Evolutionary conservation across 345 rosid species (phyloP).

Genomic region (Eucalyptus cloeziana): DNA sequence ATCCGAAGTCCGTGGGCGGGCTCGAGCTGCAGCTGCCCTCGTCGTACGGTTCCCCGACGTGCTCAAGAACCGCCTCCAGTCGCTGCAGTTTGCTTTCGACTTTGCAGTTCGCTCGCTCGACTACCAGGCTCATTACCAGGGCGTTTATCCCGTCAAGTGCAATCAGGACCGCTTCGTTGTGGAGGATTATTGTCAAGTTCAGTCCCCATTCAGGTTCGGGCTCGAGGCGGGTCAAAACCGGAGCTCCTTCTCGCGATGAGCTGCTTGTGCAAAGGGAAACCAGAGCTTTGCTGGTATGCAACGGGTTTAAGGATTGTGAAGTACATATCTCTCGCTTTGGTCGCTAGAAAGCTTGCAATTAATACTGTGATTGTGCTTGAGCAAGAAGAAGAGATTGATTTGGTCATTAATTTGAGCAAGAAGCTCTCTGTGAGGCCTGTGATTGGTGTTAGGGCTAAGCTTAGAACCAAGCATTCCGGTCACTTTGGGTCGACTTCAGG

Average conservation of each 20-base stretch:
- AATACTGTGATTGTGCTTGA: slow-evolving; percentile 86
- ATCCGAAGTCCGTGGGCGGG: slow-evolving; percentile 65
- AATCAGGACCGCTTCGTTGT: slow-evolving; percentile 87
- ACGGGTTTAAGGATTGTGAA: slow-evolving; percentile 87
- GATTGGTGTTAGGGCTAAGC: slow-evolving; percentile 73
- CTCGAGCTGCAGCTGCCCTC: slow-evolving; percentile 83
- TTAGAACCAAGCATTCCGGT: slow-evolving; percentile 83
- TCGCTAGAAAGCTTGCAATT: slow-evolving; percentile 58
- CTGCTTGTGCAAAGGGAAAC: slow-evolving; percentile 67
- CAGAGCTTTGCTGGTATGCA: slow-evolving; percentile 66
- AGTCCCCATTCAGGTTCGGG: slow-evolving; percentile 68
- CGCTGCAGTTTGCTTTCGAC: slow-evolving; percentile 66
- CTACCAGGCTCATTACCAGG: slow-evolving; percentile 74
- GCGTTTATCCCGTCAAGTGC: slow-evolving; percentile 92
- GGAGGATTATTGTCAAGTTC: slow-evolving; percentile 72
- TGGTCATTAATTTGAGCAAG: slow-evolving; percentile 53
- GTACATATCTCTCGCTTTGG: slow-evolving; percentile 62
- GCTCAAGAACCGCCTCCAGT: slow-evolving; percentile 72
- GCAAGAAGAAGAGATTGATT: slow-evolving; percentile 82
- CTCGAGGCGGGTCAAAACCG: slow-evolving; percentile 92
- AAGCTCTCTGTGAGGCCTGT: slow-evolving; percentile 58
- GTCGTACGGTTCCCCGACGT: slow-evolving; percentile 75
- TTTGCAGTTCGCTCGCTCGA: slow-evolving; percentile 45
- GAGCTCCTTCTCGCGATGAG: slow-evolving; percentile 89
- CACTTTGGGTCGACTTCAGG: slow-evolving; percentile 98